Evolutionary conservation across 768 basidiomycete genomes (phyloP), one percentile per base, ranked within the genome.

Genomic region (Punctularia strigosozonata): DNA sequence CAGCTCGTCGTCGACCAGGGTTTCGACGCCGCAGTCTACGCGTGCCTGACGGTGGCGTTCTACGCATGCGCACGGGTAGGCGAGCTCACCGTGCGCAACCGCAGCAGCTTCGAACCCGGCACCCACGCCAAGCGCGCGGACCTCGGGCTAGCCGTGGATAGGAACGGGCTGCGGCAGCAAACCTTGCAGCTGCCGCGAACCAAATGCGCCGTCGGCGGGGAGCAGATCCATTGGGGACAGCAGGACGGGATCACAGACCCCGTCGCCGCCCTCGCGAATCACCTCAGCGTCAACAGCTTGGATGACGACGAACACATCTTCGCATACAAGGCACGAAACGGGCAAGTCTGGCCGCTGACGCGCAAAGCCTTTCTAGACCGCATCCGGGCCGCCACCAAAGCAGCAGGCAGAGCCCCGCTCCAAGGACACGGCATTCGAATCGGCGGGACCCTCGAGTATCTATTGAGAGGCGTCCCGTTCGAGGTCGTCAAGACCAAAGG

Each of bases 41-140:
- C 64, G 0, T 66, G 63, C 41, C 55, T 65, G 6, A 61, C 60
- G 6, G 63, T 58, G 0, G 45, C 50, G 4, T 69, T 70, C 46
- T 72, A 51, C 15, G 28, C 55, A 1, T 51, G 50, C 0, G 56
- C 59, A 0, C 31, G 61, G 0, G 30, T 58, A 0, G 63, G 66
- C 0, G 65, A 71, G 41, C 60, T 70, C 39, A 65, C 61, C 1
- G 44, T 66, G 0, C 53, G 48, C 2, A 47, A 15, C 2, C 45
- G 64, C 0, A 50, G 46, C 1, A 39, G 42, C 1, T 70, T 68
- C 40, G 30, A 59, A 25, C 47, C 56, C 0, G 24, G 12, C 0
- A 14, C 30, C 1, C 61, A 69, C 39, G 40, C 63, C 41, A 64
- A 49, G 4, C 48, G 35, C 0, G 21, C 44, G 0, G 36, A 59